Conservation (phyloP, 2,329 filamentous ascomycete species). For the Exophiala alcalophila region DNA sequence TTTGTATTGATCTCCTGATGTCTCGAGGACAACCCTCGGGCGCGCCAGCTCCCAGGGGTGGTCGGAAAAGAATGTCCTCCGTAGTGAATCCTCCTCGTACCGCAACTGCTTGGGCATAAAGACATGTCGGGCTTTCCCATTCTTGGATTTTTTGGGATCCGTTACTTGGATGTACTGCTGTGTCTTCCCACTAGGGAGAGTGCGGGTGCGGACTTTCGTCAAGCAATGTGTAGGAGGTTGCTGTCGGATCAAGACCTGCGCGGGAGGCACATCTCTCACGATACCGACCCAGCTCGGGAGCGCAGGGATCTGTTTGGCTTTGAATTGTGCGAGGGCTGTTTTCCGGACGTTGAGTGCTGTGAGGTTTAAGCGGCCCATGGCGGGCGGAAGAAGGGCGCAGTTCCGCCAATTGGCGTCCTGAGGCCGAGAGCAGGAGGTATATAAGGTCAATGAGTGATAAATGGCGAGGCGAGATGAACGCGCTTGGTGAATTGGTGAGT, state of each 20-base stretch:
- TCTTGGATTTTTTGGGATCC: conserved; percentile 40
- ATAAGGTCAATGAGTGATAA: neutral
- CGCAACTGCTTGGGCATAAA: conserved; percentile 75
- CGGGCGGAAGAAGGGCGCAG: no score
- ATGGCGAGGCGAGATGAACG: no score
- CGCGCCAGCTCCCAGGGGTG: conserved; percentile 97
- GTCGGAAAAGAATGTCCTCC: conserved; percentile 80
- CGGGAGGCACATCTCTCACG: conserved; percentile 57
- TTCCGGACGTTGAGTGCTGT: conserved; percentile 46
- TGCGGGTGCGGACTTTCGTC: conserved; percentile 40
- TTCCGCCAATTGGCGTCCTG: no score
- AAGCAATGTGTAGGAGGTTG: conserved; percentile 49
- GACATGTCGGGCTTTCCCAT: conserved; percentile 63
- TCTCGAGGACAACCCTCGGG: conserved; percentile 79
- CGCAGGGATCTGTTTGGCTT: conserved; percentile 36
- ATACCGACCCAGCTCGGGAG: conserved; percentile 56
- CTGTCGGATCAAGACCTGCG: conserved; percentile 58
- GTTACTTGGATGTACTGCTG: conserved; percentile 22
- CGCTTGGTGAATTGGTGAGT: no score
- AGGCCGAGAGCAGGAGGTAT: no score
- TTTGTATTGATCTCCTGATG: conserved; percentile 76
- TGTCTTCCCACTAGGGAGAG: conserved; percentile 26
- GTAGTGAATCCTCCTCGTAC: conserved; percentile 80
- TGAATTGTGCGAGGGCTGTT: conserved; percentile 40
- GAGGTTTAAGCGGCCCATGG: conserved; percentile 48